Conservation (phyloP, 768 basidiomycete species). For the Mycena sanguinolenta region DNA sequence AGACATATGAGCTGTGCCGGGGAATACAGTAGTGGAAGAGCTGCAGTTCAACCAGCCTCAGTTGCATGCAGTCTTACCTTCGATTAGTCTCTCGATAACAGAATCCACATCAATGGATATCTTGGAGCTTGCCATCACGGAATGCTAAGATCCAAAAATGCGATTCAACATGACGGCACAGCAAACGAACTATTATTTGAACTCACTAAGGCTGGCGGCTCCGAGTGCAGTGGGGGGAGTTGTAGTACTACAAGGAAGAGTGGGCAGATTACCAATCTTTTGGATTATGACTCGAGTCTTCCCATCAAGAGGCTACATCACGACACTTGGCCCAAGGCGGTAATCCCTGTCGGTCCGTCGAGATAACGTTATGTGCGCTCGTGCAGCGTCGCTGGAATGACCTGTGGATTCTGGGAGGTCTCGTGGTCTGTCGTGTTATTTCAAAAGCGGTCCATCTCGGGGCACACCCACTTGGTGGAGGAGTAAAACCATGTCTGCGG, state of each 20-base stretch:
- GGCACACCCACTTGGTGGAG: too few species aligned
- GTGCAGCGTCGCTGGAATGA: too few species aligned
- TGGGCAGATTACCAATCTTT: neutral
- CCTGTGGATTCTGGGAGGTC: too few species aligned
- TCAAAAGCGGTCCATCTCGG: too few species aligned
- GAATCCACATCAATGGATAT: slow-evolving; percentile 79
- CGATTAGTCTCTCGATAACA: slow-evolving; percentile 86
- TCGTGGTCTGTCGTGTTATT: too few species aligned
- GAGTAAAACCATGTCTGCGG: too few species aligned
- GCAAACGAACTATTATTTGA: neutral
- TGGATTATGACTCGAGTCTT: slow-evolving; percentile 1
- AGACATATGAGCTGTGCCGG: slow-evolving; percentile 21
- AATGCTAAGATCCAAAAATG: neutral
- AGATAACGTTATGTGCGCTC: too few species aligned
- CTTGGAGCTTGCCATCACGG: neutral
- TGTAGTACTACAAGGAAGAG: too few species aligned
- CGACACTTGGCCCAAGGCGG: too few species aligned
- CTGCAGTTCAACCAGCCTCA: neutral
- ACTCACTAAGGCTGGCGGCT: neutral
- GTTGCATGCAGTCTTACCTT: slow-evolving; percentile 62
- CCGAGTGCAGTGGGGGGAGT: neutral
- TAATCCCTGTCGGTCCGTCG: too few species aligned
- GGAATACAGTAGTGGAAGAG: slow-evolving; percentile 9
- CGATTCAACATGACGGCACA: neutral
- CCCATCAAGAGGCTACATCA: neutral